Conservation (phyloP, 2,329 filamentous ascomycete species). For the Blumeriella jaapii region DNA sequence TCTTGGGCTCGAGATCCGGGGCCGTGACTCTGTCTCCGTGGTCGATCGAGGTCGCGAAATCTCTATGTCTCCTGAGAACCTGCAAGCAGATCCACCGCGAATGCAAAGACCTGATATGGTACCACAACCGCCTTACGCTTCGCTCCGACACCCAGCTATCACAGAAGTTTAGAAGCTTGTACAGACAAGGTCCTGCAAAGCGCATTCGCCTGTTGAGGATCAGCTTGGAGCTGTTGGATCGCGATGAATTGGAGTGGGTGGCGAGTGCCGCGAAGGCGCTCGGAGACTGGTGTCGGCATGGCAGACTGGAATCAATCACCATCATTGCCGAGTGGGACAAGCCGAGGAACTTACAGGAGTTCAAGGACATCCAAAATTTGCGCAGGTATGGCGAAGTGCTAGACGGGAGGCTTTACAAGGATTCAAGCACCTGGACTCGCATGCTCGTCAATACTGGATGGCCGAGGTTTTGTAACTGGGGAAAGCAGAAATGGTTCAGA, state of each 20-base stretch:
- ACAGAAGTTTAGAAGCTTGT: conserved; percentile 11
- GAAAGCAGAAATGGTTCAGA: conserved; percentile 23
- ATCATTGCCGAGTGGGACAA: conserved; percentile 19
- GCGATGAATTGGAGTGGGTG: conserved; percentile 25
- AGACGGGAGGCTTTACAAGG: conserved; percentile 21
- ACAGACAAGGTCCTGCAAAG: conserved; percentile 9
- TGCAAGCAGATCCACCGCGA: conserved; percentile 25
- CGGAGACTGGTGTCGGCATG: conserved; percentile 8
- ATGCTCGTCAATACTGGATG: conserved; percentile 22
- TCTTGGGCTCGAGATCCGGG: conserved; percentile 18
- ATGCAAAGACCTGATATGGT: conserved; percentile 24
- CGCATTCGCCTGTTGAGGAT: conserved; percentile 18
- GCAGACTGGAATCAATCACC: conserved; percentile 17
- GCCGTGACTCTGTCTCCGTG: conserved; percentile 19
- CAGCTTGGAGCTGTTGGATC: conserved; percentile 21
- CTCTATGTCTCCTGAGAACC: conserved; percentile 21
- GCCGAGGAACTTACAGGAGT: conserved; percentile 19
- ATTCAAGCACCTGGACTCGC: conserved; percentile 10
- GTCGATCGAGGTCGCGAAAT: conserved; percentile 19
- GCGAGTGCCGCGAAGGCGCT: conserved; percentile 12
- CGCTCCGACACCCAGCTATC: conserved; percentile 13
- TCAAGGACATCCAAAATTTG: conserved; percentile 19
- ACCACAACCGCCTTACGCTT: conserved; percentile 18
- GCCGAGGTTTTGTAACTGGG: conserved; percentile 24
- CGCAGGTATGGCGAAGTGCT: conserved; percentile 16